These are phyloP conservation scores for Dendrothele bispora DNA, from an alignment of 768 basidiomycete genomes.

Conservation along the genomic window DNA sequence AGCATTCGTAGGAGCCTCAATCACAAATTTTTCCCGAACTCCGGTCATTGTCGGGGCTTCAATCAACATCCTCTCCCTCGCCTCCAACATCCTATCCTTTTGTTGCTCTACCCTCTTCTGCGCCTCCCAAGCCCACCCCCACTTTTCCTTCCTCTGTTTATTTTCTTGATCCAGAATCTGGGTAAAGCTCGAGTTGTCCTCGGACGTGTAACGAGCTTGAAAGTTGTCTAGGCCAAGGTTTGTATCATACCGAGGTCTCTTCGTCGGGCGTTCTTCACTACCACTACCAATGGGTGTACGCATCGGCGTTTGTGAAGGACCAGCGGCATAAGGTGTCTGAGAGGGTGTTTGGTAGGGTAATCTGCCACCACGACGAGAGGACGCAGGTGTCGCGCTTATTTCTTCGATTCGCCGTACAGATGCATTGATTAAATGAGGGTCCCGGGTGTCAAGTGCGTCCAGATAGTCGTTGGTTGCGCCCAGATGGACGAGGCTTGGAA, in stretches of 20 bases:
- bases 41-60: slow-evolving; percentile 63
- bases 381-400: slow-evolving; percentile 45
- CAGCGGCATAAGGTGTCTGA: slow-evolving; percentile 63
- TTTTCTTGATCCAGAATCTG: slow-evolving; percentile 92
- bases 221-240: slow-evolving; percentile 78
- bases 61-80: slow-evolving; percentile 68
- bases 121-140: slow-evolving; percentile 94
- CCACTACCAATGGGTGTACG: slow-evolving; percentile 39
- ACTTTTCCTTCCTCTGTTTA: slow-evolving; percentile 71
- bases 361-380: slow-evolving; percentile 36
- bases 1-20: slow-evolving; percentile 56
- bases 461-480: slow-evolving; percentile 89
- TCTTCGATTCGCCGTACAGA: slow-evolving; percentile 76
- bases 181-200: slow-evolving; percentile 97
- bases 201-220: slow-evolving; percentile 91
- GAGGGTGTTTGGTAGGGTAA: slow-evolving; percentile 44
- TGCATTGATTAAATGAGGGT: slow-evolving; percentile 73
- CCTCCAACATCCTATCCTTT: slow-evolving; percentile 64
- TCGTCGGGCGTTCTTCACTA: slow-evolving; percentile 40
- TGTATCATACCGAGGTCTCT: slow-evolving; percentile 61
- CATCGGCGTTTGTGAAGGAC: slow-evolving; percentile 67
- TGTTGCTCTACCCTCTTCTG: slow-evolving; percentile 77
- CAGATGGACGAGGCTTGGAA: slow-evolving; percentile 87
- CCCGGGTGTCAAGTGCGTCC: slow-evolving; percentile 72
- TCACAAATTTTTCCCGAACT: slow-evolving; percentile 64